Base-by-base conservation (phyloP, 2,329 filamentous ascomycete genomes). In the Aquanectria penicillioides region DNA sequence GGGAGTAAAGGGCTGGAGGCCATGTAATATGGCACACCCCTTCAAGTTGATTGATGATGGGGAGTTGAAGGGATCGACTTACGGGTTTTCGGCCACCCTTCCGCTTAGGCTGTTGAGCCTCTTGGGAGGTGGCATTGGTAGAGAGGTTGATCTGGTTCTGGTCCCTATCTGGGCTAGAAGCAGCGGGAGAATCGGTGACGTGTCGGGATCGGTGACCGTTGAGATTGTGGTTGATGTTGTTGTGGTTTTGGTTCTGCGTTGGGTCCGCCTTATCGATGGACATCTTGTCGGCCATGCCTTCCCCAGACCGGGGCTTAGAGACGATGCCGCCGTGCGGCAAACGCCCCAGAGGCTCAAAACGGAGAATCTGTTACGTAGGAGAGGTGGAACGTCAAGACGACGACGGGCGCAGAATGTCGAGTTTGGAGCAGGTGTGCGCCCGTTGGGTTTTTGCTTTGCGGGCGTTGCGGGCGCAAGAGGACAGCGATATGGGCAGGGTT, bases 1-100 rank as follows among this genome's bases (percentile, higher is more conserved):
- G n/a, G 40, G 9, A 28, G 40, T 18, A 13, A 43, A 43, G 40
- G 23, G 3, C 17, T 13, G n/a, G 37, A 51, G 38, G 29, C 48
- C 36, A 41, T 41, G 41, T 41, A 22, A 22, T 17, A 34, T 29
- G 28, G 29, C 15, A 43, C 28, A 33, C 43, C 29, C 26, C 38
- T 31, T 26, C 22, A 15, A 29, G 22, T 31, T 31, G 22, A 31
- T 44, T 15, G 49, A 25, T 44, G n/a, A 26, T 40, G 3, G 23
- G 13, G 13, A 22, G 50, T 28, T 17, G 34, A 29, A 33, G 25
- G 31, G 31, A 34, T 48, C 49, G 43, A 97, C 85, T 77, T 88
- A 98, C 95, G 73, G 95, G 95, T 82, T 98, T 99, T 73, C 95
- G 89, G 62, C 95, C 95, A 73, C 95, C 95, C 83, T 99, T 99